Conservation (phyloP, 2,329 filamentous ascomycete genomes). For the Fusarium veterinarium region DNA sequence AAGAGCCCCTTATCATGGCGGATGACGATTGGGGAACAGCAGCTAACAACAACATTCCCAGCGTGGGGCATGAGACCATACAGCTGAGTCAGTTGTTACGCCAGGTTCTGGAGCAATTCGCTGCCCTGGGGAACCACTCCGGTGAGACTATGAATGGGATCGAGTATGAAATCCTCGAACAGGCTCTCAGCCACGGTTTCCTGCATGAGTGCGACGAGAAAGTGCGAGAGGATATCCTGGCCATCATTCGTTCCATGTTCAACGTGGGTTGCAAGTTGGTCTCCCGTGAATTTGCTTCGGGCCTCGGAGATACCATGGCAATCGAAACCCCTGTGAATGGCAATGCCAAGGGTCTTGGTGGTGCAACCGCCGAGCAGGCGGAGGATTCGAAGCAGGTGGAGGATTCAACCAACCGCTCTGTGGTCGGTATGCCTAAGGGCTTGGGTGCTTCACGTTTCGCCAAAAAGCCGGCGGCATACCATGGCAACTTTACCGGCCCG, state of each 20-base stretch:
- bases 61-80: neutral
- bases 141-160: conserved; percentile 38
- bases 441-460: conserved; percentile 37
- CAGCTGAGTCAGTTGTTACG: conserved; percentile 14
- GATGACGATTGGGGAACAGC: neutral
- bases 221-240: conserved; percentile 36
- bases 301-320: neutral
- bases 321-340: neutral
- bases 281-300: neutral
- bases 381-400: neutral
- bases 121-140: conserved; percentile 7
- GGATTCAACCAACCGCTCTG: neutral
- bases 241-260: conserved; percentile 37
- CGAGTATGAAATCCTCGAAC: conserved; percentile 42
- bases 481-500: conserved; percentile 29
- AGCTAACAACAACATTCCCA: neutral
- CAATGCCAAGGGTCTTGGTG: neutral
- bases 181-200: conserved; percentile 43
- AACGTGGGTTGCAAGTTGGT: neutral
- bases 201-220: conserved; percentile 39
- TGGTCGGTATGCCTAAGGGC: conserved; percentile 6
- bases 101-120: conserved; percentile 16
- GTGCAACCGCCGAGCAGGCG: neutral
- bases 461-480: neutral
- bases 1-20: neutral